A percentile compares a stretch with the other conserved stretches of the same genome.
Conservation (phyloP, 1,284 basidiomycete genomes). For the Rugosomyces carneus region DNA sequence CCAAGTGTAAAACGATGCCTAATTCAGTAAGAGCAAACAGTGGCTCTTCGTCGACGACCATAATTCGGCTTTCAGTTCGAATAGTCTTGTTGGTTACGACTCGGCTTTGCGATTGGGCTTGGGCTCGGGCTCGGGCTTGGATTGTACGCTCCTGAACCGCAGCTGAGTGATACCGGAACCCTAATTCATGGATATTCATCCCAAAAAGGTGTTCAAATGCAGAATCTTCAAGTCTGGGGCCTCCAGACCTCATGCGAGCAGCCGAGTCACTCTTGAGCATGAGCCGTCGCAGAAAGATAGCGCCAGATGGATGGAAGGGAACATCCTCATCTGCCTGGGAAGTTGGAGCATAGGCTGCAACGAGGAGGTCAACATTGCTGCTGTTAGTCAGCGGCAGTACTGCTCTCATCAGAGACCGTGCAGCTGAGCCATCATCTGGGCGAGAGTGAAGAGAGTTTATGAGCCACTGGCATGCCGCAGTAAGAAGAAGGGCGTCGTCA, state of each 20-base stretch:
- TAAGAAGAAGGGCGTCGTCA: constrained; percentile 15
- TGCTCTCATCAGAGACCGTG: constrained; percentile 16
- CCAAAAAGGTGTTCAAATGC: constrained; percentile 3
- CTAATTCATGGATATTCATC: no score
- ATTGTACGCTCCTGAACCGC: background rate
- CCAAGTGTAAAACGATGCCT: constrained; percentile 4
- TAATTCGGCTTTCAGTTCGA: background rate
- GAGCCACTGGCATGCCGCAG: constrained; percentile 19
- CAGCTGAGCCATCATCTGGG: constrained; percentile 19
- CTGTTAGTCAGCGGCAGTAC: constrained; percentile 14
- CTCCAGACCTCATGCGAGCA: constrained; percentile 2
- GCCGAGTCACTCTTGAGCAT: background rate
- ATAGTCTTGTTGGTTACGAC: background rate
- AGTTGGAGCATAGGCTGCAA: constrained; percentile 7
- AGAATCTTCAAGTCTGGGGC: background rate
- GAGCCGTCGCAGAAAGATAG: constrained; percentile 6
- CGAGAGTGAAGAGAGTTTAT: constrained; percentile 20
- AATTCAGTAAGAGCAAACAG: constrained; percentile 2
- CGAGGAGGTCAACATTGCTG: background rate
- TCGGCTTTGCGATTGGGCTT: background rate
- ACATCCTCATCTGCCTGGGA: constrained; percentile 2
- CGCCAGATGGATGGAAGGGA: constrained; percentile 3
- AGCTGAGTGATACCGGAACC: no score
- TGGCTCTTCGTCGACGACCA: background rate
- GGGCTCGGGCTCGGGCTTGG: background rate